Percentiles rank a stretch among this genome's conserved stretches.
phyloP scores from a whole-genome alignment of 2,329 filamentous ascomycete species.

The Rhinocladiella mackenziei region DNA sequence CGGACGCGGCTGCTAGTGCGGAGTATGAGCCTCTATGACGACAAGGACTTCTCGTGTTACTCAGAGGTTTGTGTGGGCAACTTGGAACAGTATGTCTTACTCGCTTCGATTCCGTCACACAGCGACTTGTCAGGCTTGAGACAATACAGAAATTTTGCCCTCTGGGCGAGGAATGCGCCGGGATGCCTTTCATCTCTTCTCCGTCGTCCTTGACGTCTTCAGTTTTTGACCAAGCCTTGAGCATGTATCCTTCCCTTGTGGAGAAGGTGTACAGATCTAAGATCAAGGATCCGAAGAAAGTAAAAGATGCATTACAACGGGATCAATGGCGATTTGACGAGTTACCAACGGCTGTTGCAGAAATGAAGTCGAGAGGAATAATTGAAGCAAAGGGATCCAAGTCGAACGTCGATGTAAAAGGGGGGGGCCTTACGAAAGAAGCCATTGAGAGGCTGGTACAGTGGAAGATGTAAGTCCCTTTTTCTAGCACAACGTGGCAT shows the following conservation, averaged over 20 bases:
- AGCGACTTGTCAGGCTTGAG: too few species aligned
- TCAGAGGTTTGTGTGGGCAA: too few species aligned
- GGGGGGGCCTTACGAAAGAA: conserved; percentile 23
- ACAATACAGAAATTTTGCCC: too few species aligned
- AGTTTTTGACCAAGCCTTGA: conserved; percentile 8
- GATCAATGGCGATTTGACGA: conserved; percentile 40
- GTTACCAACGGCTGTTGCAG: conserved; percentile 32
- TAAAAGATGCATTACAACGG: conserved; percentile 33
- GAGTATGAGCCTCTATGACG: too few species aligned
- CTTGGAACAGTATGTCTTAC: too few species aligned
- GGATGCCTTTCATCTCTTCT: not conserved
- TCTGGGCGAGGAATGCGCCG: not conserved
- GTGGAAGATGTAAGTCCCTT: conserved; percentile 44
- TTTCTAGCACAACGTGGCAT: not conserved
- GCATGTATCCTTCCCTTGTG: conserved; percentile 26
- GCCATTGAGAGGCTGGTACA: conserved; percentile 39
- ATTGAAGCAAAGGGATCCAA: conserved; percentile 12
- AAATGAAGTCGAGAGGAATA: conserved; percentile 6
- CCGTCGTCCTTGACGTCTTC: not conserved
- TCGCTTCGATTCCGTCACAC: too few species aligned
- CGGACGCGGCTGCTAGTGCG: too few species aligned
- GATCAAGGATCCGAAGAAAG: conserved; percentile 27
- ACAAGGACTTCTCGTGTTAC: too few species aligned
- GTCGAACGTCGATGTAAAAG: conserved; percentile 2
- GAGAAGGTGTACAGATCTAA: conserved; percentile 27